Evolutionary conservation across 805 yeast species (phyloP), one percentile per base, ranked within the genome.

Genomic region (Barnettozyma vustinii): DNA sequence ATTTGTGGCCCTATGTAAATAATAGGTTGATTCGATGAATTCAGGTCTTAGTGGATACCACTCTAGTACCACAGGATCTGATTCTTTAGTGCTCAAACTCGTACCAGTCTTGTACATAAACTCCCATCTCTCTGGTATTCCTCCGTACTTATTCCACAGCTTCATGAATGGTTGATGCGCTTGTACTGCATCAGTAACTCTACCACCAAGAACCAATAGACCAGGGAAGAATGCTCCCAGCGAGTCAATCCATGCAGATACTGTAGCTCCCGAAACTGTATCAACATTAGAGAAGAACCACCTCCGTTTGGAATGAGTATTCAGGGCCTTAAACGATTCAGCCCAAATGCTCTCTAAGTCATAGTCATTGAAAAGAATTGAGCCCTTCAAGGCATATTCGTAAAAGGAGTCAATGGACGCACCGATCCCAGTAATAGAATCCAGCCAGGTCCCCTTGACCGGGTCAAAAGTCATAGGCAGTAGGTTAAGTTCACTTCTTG

Each of bases 21-120:
- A 83, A 64, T 89, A 91, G 0, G 95, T 88, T 0, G 96, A 86
- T 62, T 91, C 98, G 40, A 88, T 76, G 56, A 90, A 88, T 62
- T 91, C 98, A 0, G 98, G 98, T 47, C 98, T 71, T 40, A 91
- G 70, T 2, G 97, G 96, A 59, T 88, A 91, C 97, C 97, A 91
- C 61, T 87, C 95, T 32, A 89, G 67, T 0, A 78, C 70, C 3
- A 86, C 66, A 1, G 78, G 69, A 40, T 68, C 69, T 6, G 56
- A 53, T 20, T 42, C 37, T 4, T 50, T 49, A 13, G 47, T 42
- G n/a, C 46, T 35, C 18, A 55, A 52, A 1, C 46, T n/a, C 13
- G 20, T 26, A 1, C 27, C 26, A 13, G 15, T 12, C 2, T 52
- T 9, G 3, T 54, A 32, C 27, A 54, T 44, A 52, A 69, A 74